phyloP scores from a whole-genome alignment of 2,329 filamentous ascomycete species.

The Lojkania enalia region DNA sequence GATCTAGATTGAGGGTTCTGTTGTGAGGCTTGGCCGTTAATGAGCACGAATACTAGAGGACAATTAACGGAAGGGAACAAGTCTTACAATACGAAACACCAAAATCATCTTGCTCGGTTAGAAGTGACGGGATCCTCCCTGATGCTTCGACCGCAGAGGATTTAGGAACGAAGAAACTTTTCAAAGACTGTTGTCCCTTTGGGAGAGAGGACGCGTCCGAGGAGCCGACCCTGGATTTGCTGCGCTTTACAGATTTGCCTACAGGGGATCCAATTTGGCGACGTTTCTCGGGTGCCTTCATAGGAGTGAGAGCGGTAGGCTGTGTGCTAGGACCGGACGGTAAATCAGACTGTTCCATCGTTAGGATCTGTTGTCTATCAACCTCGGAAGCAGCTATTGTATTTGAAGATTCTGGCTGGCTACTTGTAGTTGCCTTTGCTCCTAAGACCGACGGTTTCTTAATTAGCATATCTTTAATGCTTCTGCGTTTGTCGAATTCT shows the following conservation, averaged over 20 bases:
- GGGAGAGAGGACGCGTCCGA: constrained; percentile 26
- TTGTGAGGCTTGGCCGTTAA: too few relatives aligned
- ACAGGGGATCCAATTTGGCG: constrained; percentile 20
- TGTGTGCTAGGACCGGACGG: too few relatives aligned
- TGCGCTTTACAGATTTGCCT: constrained; percentile 50
- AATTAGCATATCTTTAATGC: constrained; percentile 90
- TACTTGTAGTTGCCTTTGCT: constrained; percentile 1
- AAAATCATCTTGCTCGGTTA: too few relatives aligned
- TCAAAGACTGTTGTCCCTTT: constrained; percentile 66
- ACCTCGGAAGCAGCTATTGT: not conserved
- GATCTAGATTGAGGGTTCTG: too few relatives aligned
- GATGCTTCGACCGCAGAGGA: not conserved
- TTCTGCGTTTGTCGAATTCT: constrained; percentile 82
- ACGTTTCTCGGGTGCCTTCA: constrained; percentile 38
- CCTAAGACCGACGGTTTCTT: constrained; percentile 31
- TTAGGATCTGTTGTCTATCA: too few relatives aligned
- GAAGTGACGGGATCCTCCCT: too few relatives aligned
- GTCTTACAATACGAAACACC: too few relatives aligned
- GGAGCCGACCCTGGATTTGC: constrained; percentile 48
- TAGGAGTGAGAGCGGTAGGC: too few relatives aligned
- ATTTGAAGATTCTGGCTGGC: too few relatives aligned
- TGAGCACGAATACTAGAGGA: too few relatives aligned
- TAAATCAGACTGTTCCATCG: too few relatives aligned
- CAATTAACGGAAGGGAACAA: too few relatives aligned
- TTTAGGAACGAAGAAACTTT: constrained; percentile 70